Percentiles rank a stretch among this genome's conserved stretches.
phyloP scores from a whole-genome alignment of 140 eudicot species.

The Flaveria floridana region DNA sequence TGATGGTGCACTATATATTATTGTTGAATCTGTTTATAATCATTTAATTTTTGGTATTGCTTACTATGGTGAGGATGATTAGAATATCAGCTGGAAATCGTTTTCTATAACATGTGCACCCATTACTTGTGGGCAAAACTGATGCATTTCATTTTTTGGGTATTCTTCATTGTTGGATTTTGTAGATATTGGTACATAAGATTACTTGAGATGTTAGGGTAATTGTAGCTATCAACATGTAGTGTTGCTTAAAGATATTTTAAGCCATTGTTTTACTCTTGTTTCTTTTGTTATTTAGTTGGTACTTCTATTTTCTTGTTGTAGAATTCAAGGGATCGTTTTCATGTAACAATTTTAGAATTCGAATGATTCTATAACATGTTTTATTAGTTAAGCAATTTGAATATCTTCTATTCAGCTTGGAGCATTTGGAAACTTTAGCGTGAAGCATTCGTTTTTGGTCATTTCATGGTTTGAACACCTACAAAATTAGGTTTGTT shows the following conservation, averaged over 20 bases:
- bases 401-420: not conserved
- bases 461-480: not conserved
- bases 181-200: not conserved
- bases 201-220: not conserved
- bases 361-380: not conserved
- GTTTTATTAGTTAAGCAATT: not conserved
- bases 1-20: not conserved
- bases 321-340: not conserved
- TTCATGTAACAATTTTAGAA: not conserved
- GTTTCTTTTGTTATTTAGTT: not conserved
- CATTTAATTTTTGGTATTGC: conserved; percentile 12
- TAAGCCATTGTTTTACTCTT: not conserved
- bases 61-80: not conserved
- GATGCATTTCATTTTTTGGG: not conserved
- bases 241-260: not conserved
- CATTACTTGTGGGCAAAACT: not conserved
- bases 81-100: not conserved
- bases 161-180: not conserved
- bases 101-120: not conserved
- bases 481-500: not conserved
- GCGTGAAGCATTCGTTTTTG: not conserved
- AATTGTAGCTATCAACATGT: not conserved
- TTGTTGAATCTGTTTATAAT: not conserved
- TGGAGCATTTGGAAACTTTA: not conserved
- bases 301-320: not conserved